These are phyloP conservation scores for Herpetospermum pedunculosum DNA, from an alignment of 306 rosid genomes.

Conservation along the genomic window DNA sequence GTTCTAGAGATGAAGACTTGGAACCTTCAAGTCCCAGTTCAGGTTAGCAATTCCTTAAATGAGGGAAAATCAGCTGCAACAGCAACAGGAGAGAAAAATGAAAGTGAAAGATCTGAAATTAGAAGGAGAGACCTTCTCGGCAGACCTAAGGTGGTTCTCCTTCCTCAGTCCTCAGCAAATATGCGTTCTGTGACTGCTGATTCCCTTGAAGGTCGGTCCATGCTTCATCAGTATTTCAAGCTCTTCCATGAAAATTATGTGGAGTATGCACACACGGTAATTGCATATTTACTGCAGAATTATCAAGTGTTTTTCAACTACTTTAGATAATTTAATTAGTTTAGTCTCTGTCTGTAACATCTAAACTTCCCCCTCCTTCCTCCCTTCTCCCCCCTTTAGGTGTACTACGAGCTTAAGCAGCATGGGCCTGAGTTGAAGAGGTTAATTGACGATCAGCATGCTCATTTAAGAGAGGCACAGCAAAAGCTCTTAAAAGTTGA, in stretches of 20 bases:
- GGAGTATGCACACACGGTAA: constrained; percentile 93
- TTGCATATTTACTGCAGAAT: neutral
- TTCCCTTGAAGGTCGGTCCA: constrained; percentile 86
- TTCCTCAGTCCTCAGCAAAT: constrained; percentile 65
- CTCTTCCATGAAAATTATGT: constrained; percentile 89
- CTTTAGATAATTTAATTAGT: neutral
- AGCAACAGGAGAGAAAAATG: constrained; percentile 27
- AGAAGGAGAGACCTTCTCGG: constrained; percentile 77
- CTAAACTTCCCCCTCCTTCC: neutral
- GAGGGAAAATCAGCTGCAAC: constrained; percentile 24
- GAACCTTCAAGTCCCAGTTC: constrained; percentile 58
- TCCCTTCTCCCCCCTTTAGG: constrained; percentile 26
- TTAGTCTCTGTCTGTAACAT: neutral
- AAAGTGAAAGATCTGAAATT: constrained; percentile 42
- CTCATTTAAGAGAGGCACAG: constrained; percentile 44
- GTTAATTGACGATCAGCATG: constrained; percentile 57
- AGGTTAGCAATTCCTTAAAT: constrained; percentile 22
- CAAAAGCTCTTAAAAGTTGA: constrained; percentile 50
- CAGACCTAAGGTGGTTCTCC: constrained; percentile 75
- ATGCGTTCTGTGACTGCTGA: constrained; percentile 74
- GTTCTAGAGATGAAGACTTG: constrained; percentile 82
- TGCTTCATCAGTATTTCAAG: constrained; percentile 85
- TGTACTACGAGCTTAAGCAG: constrained; percentile 72
- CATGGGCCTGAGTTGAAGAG: constrained; percentile 80
- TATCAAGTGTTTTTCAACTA: neutral